Evolutionary conservation across 78 protist genomes (phyloP).

Genomic region (Dictyostelium capitatum): DNA sequence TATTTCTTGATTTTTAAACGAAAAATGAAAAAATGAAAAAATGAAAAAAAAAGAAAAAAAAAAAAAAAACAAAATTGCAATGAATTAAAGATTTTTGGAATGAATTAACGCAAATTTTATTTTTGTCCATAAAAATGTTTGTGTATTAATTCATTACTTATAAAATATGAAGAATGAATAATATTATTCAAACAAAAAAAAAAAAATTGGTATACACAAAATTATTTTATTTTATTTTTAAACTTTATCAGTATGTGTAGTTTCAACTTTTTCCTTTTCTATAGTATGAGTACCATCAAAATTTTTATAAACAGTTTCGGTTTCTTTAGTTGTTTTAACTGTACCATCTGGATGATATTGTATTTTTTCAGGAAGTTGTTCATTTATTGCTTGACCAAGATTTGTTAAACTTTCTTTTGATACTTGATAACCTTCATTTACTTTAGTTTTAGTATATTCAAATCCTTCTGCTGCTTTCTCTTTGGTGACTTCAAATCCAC

Average conservation of each 20-base stretch:
- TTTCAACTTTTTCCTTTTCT: not conserved
- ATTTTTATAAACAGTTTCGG: slow-evolving; percentile 6
- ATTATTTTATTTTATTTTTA: not conserved
- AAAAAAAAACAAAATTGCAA: too few relatives aligned
- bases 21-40: too few relatives aligned
- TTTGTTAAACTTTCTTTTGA: slow-evolving; percentile 1
- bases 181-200: too few relatives aligned
- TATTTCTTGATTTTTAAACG: too few relatives aligned
- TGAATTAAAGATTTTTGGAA: too few relatives aligned
- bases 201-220: too few relatives aligned
- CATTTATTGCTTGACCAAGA: slow-evolving; percentile 15
- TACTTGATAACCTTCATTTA: slow-evolving; percentile 51
- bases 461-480: slow-evolving; percentile 93
- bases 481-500: not conserved
- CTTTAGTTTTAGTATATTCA: slow-evolving; percentile 91
- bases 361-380: slow-evolving; percentile 11
- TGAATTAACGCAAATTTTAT: too few relatives aligned
- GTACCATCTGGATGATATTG: slow-evolving; percentile 21
- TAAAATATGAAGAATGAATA: too few relatives aligned
- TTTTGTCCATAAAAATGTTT: too few relatives aligned
- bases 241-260: not conserved
- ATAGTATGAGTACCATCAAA: not conserved
- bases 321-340: not conserved
- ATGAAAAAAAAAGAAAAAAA: too few relatives aligned
- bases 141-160: too few relatives aligned